Conservation (phyloP, 1,284 basidiomycete species). For the Hypsizygus ulmarius region DNA sequence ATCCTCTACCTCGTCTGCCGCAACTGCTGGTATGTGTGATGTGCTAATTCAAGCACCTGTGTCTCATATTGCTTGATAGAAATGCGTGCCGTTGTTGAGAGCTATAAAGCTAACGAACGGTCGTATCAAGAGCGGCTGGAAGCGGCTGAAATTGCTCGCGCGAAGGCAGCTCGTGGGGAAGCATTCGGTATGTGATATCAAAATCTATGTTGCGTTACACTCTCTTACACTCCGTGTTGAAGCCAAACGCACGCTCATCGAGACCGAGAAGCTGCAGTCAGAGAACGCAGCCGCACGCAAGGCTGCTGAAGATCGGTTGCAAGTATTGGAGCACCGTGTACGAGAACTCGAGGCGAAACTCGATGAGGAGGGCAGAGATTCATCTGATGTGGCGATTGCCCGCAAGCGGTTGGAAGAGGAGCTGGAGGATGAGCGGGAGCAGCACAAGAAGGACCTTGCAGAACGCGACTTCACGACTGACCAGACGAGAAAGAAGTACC, state of each 20-base stretch:
- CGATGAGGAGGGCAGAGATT: conserved; percentile 66
- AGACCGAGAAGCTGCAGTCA: conserved; percentile 60
- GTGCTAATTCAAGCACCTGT: background rate
- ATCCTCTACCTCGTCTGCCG: conserved; percentile 55
- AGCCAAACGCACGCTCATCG: conserved; percentile 62
- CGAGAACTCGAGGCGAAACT: conserved; percentile 63
- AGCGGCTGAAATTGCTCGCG: conserved; percentile 65
- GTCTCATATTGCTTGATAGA: conserved; percentile 35
- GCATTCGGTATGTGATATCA: conserved; percentile 45
- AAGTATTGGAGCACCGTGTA: conserved; percentile 52
- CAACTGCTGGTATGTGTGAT: conserved; percentile 50
- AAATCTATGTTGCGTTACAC: background rate
- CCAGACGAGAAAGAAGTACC: conserved; percentile 81
- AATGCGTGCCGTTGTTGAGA: conserved; percentile 59
- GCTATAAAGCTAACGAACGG: conserved; percentile 64
- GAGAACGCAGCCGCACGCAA: conserved; percentile 55
- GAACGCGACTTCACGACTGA: conserved; percentile 76
- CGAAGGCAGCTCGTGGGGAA: conserved; percentile 64
- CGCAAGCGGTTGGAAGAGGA: conserved; percentile 67
- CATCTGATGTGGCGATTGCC: conserved; percentile 62
- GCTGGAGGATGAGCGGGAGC: conserved; percentile 74
- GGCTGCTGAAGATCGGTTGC: conserved; percentile 48
- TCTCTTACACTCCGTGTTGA: conserved; percentile 12
- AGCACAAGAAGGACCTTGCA: conserved; percentile 71
- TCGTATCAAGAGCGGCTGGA: conserved; percentile 64